A percentile compares a stretch with the other conserved stretches of the same genome.
Evolutionary conservation across 352 stramenopile species (phyloP).

Genomic region (Phytophthora cactorum): DNA sequence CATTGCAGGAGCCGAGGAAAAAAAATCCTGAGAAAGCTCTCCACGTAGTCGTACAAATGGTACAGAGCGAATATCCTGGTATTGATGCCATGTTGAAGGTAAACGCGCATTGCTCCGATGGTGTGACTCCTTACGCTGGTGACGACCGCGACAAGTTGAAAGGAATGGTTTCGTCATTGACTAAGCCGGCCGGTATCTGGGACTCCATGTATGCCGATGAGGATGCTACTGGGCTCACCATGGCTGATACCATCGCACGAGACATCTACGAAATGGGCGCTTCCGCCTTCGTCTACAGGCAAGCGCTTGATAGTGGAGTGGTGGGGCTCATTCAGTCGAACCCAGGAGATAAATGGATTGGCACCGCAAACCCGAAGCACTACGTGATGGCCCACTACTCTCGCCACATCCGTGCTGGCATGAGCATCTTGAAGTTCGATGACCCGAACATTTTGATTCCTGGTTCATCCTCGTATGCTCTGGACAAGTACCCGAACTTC

Average conservation of each 20-base stretch:
- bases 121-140: conserved; percentile 41
- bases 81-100: conserved; percentile 41
- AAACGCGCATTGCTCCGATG: conserved; percentile 53
- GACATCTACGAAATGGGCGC: conserved; percentile 54
- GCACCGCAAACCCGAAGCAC: conserved; percentile 46
- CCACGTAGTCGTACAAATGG: conserved; percentile 30
- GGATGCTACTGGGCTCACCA: conserved; percentile 42
- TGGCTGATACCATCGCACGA: conserved; percentile 46
- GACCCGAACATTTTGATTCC: conserved; percentile 22
- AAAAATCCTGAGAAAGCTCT: conserved; percentile 38
- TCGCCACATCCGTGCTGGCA: conserved; percentile 51
- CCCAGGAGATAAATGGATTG: conserved; percentile 48
- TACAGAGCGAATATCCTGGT: conserved; percentile 3
- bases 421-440: conserved; percentile 40
- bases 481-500: conserved; percentile 15
- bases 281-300: conserved; percentile 57
- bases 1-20: conserved; percentile 51
- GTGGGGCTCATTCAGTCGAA: too few species aligned
- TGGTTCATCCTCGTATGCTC: conserved; percentile 14
- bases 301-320: conserved; percentile 46
- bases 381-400: conserved; percentile 56
- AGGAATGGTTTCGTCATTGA: conserved; percentile 14
- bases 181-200: conserved; percentile 29
- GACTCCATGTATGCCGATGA: conserved; percentile 51
- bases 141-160: conserved; percentile 39